Conservation (phyloP, 2,329 filamentous ascomycete species). For the Colletotrichum chlorophyti region DNA sequence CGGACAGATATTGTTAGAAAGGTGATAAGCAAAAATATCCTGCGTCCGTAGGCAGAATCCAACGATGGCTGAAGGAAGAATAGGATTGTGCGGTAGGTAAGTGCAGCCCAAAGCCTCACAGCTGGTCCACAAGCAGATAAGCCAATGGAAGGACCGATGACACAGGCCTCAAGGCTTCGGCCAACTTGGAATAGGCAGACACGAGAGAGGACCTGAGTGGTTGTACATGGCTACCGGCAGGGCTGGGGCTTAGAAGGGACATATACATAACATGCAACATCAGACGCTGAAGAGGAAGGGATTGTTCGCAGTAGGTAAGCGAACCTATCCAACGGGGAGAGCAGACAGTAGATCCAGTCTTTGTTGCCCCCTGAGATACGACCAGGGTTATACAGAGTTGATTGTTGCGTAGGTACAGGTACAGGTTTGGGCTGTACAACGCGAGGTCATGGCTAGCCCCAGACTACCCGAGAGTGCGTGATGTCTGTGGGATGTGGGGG, state of each 20-base stretch:
- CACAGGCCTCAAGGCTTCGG: neutral
- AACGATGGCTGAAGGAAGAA: neutral
- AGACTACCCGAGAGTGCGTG: too few relatives aligned
- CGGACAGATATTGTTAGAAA: slow-evolving; percentile 1
- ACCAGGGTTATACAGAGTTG: neutral
- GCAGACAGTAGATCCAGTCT: neutral
- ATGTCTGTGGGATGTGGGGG: neutral
- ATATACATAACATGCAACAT: neutral
- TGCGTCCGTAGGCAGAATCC: neutral
- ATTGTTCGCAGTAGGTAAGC: too few relatives aligned
- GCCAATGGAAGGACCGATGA: slow-evolving; percentile 11
- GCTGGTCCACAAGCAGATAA: slow-evolving; percentile 1
- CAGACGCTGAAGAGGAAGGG: neutral
- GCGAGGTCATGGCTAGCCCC: neutral
- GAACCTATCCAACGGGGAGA: neutral
- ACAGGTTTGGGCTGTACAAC: neutral
- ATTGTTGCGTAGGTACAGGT: neutral
- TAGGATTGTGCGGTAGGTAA: neutral
- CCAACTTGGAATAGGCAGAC: neutral
- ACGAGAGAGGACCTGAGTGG: too few relatives aligned
- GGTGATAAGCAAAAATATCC: neutral
- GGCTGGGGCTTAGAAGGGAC: slow-evolving; percentile 4
- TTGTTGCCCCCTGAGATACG: neutral
- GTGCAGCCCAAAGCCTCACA: neutral
- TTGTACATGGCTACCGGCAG: slow-evolving; percentile 10